Evolutionary conservation across 169 alveolate species (phyloP).

Genomic region (Babesia gibsoni): DNA sequence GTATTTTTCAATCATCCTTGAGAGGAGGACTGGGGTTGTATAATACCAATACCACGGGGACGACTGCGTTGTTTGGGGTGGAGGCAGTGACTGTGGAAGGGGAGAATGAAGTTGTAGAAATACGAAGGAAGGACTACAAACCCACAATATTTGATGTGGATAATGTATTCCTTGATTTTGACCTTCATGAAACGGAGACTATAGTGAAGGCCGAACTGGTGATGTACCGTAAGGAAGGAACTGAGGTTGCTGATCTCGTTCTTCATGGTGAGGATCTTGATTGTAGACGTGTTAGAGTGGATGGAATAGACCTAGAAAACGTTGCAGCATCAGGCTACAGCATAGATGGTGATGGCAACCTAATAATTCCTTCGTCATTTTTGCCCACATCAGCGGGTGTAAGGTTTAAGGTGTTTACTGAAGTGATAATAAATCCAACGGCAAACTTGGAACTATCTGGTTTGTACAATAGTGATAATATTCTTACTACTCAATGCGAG

Average conservation of each 20-base stretch:
- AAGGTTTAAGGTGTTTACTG: constrained; percentile 67
- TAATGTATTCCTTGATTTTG: constrained; percentile 72
- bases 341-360: constrained; percentile 68
- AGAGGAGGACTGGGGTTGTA: no score
- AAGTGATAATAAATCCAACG: constrained; percentile 80
- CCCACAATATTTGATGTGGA: constrained; percentile 80
- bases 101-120: no score
- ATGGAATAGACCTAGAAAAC: constrained; percentile 71
- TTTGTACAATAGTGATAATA: constrained; percentile 80
- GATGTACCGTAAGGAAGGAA: constrained; percentile 66
- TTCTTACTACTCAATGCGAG: constrained; percentile 89
- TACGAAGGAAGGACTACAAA: constrained; percentile 81
- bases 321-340: constrained; percentile 65
- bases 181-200: constrained; percentile 75
- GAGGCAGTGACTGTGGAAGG: no score
- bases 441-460: constrained; percentile 79
- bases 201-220: constrained; percentile 59
- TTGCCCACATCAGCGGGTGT: constrained; percentile 61
- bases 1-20: no score
- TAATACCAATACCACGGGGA: no score
- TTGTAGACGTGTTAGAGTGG: constrained; percentile 72
- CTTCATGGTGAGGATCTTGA: constrained; percentile 85
- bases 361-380: constrained; percentile 65
- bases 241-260: constrained; percentile 75
- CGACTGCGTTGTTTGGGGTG: no score